Percentiles rank a stretch among this genome's conserved stretches.
Evolutionary conservation across 257 asterid genomes (phyloP).

Genomic region (Capsicum rhomboideum): DNA sequence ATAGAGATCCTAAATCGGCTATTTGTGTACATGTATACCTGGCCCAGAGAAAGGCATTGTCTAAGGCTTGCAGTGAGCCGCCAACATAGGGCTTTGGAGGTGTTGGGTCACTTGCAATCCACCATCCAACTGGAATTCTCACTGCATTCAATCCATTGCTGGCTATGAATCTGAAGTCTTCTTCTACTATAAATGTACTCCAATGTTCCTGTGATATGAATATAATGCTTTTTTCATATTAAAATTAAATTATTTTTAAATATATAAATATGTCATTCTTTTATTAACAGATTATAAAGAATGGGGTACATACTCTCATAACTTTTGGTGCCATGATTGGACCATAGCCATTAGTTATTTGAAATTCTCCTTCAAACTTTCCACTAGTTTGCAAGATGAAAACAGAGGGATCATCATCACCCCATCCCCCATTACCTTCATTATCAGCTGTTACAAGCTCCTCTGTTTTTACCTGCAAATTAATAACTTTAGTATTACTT

Average conservation of each 20-base stretch:
- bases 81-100: slow-evolving; percentile 66
- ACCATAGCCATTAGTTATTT: slow-evolving; percentile 72
- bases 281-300: not conserved
- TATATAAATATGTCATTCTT: not conserved
- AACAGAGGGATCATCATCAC: slow-evolving; percentile 66
- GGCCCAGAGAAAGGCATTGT: slow-evolving; percentile 71
- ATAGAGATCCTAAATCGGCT: not conserved
- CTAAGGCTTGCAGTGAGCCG: slow-evolving; percentile 57
- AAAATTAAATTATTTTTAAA: not conserved
- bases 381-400: slow-evolving; percentile 27
- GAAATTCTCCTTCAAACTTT: slow-evolving; percentile 55
- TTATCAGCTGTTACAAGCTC: slow-evolving; percentile 53
- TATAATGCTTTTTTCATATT: not conserved
- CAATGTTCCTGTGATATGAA: slow-evolving; percentile 43
- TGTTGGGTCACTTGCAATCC: slow-evolving; percentile 55
- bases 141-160: slow-evolving; percentile 41
- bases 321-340: slow-evolving; percentile 41
- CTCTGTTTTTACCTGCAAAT: slow-evolving; percentile 43
- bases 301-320: slow-evolving; percentile 33
- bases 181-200: slow-evolving; percentile 51
- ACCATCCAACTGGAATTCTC: slow-evolving; percentile 86
- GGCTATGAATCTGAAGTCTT: slow-evolving; percentile 60
- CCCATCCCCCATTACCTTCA: slow-evolving; percentile 50
- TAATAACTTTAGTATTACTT: not conserved
- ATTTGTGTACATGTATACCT: slow-evolving; percentile 12